phyloP scores from a whole-genome alignment of 23 red algal genomes.

The Gracilaria domingensis region DNA sequence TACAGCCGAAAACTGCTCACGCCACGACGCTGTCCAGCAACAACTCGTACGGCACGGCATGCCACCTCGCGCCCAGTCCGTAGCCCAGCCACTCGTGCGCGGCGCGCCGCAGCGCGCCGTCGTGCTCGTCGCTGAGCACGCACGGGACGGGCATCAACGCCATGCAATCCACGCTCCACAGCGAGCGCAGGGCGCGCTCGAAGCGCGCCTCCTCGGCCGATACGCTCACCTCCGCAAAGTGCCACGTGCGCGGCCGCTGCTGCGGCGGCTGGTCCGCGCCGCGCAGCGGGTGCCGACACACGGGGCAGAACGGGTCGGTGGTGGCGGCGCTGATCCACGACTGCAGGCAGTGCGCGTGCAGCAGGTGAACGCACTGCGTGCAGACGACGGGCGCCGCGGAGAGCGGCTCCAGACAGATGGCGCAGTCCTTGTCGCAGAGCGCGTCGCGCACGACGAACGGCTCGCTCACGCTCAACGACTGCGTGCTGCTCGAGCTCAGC shows the following conservation, averaged over 20 bases:
- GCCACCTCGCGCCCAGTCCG: neutral
- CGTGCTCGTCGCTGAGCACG: neutral
- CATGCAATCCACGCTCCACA: constrained; percentile 19
- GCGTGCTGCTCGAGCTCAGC: neutral
- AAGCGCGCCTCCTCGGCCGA: constrained; percentile 33
- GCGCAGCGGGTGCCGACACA: constrained; percentile 23
- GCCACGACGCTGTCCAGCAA: constrained; percentile 19
- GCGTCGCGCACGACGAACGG: constrained; percentile 6
- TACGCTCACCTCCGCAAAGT: neutral
- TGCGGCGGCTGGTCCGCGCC: neutral
- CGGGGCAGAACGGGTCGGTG: neutral
- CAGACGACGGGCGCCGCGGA: neutral
- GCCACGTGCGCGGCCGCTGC: neutral
- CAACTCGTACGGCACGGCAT: constrained; percentile 1
- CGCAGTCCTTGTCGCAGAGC: neutral
- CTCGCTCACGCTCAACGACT: neutral
- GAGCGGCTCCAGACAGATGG: constrained; percentile 15
- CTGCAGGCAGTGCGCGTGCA: neutral
- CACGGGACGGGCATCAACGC: neutral
- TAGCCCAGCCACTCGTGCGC: constrained; percentile 17
- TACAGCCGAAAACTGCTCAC: neutral
- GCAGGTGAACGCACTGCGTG: neutral
- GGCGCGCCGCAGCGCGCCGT: constrained; percentile 4
- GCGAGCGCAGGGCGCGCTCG: constrained; percentile 19
- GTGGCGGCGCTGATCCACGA: neutral